A percentile compares a stretch with the other conserved stretches of the same genome.
Conservation (phyloP, 192 early-diverging fungal species). For the Dispira parvispora region DNA sequence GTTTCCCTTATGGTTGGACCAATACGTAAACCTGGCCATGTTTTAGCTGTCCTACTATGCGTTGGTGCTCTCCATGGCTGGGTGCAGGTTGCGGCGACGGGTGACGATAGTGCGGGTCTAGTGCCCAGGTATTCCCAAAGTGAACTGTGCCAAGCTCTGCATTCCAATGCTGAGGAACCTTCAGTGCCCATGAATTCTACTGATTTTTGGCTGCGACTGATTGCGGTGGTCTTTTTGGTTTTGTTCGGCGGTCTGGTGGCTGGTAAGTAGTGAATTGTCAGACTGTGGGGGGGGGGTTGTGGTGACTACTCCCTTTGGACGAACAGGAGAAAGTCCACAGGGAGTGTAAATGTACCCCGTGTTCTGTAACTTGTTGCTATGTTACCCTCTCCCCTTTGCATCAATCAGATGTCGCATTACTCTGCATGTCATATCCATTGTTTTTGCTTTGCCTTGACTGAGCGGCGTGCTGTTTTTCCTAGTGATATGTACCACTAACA, state of each 20-base stretch:
- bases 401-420: background rate
- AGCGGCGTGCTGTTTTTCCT: too few relatives aligned
- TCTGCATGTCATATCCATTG: background rate
- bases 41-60: too few relatives aligned
- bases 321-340: too few relatives aligned
- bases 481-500: too few relatives aligned
- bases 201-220: slow-evolving; percentile 30
- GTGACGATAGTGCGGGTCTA: too few relatives aligned
- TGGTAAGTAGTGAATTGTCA: slow-evolving; percentile 19
- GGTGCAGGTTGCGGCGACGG: too few relatives aligned
- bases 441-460: slow-evolving; percentile 12
- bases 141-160: background rate
- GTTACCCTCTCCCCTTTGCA: background rate
- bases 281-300: background rate
- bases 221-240: slow-evolving; percentile 40
- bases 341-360: too few relatives aligned
- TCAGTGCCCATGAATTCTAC: background rate
- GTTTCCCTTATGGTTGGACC: too few relatives aligned
- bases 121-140: too few relatives aligned
- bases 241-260: slow-evolving; percentile 66
- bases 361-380: slow-evolving; percentile 4
- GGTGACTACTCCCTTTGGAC: background rate
- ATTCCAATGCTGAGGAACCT: background rate
- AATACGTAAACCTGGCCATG: too few relatives aligned
- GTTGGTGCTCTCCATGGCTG: too few relatives aligned